Percentiles rank a stretch among this genome's conserved stretches.
Conservation (phyloP, 306 rosid genomes). For the Prunus dulcis region DNA sequence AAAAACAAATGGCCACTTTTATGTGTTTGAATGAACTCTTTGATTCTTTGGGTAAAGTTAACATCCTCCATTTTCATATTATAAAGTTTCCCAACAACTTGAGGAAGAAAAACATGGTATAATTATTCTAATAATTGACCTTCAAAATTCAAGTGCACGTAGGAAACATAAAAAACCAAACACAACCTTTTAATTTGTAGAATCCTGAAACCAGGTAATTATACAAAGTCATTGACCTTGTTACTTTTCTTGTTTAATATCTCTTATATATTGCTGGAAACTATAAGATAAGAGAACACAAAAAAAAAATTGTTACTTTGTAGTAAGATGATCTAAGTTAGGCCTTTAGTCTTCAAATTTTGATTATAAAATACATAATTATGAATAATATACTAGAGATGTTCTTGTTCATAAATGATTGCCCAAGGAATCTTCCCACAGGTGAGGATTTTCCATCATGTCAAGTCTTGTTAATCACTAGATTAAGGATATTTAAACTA, state of each 20-base stretch:
- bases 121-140: not conserved
- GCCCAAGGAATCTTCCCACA: constrained; percentile 16
- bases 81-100: not conserved
- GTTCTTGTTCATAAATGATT: constrained; percentile 23
- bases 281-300: not conserved
- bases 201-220: constrained; percentile 4
- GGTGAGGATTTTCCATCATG: constrained; percentile 13
- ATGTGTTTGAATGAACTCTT: not conserved
- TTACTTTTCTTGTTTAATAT: not conserved
- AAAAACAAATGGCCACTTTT: not conserved
- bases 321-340: constrained; percentile 1
- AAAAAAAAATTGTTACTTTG: constrained; percentile 4
- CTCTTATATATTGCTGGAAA: not conserved
- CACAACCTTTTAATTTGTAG: not conserved
- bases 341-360: not conserved
- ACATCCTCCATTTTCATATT: not conserved
- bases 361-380: not conserved
- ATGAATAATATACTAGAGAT: not conserved
- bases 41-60: not conserved
- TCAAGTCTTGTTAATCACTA: constrained; percentile 4
- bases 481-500: not conserved
- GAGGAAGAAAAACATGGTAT: not conserved
- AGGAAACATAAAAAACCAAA: not conserved
- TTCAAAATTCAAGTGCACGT: not conserved
- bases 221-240: constrained; percentile 11